Base-by-base conservation (phyloP, 306 rosid genomes). In the Vachellia collinsii region DNA sequence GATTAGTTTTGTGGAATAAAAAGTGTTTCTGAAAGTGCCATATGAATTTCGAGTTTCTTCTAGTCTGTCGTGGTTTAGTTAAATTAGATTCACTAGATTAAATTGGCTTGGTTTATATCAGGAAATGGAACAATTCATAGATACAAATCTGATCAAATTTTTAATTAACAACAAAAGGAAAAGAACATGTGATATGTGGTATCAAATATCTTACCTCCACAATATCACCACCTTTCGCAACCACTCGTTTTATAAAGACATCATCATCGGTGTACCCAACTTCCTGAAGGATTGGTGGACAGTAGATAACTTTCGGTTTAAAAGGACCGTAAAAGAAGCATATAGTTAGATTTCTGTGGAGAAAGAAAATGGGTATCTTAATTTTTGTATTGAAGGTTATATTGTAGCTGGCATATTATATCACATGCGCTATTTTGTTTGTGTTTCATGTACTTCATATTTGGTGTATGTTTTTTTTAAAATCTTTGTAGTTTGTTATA, bases 241-340 rank as follows among this genome's bases (percentile, higher is more conserved):
- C 92, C 65, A 95, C 63, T 78, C 99, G 89, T 87, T 95, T 95
- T 76, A 95, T 93, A 77, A 95, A 95, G 68, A 95, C 98, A 84
- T 95, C 99, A 42, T 90, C 90, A 70, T 93, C 93, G 0, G 98
- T 84, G 66, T 95, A 95, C 85, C 98, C 98, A 81, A 89, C 99
- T 88, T 92, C 90, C 83, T 95, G 99, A 80, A 95, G 99, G 3
- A 90, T 96, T 1, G 98, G 99, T 76, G 99, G 98, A 77, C 98
- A n/a, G n/a, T n/a, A n/a, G n/a, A n/a, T n/a, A n/a, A n/a, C n/a
- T n/a, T n/a, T n/a, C n/a, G n/a, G n/a, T n/a, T n/a, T n/a, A n/a
- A n/a, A n/a, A n/a, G n/a, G n/a, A n/a, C n/a, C n/a, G n/a, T n/a
- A n/a, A n/a, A n/a, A n/a, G n/a, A n/a, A n/a, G n/a, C n/a, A n/a